Base-by-base conservation (phyloP, 1,284 basidiomycete genomes). In the Leccinum pachyderme region DNA sequence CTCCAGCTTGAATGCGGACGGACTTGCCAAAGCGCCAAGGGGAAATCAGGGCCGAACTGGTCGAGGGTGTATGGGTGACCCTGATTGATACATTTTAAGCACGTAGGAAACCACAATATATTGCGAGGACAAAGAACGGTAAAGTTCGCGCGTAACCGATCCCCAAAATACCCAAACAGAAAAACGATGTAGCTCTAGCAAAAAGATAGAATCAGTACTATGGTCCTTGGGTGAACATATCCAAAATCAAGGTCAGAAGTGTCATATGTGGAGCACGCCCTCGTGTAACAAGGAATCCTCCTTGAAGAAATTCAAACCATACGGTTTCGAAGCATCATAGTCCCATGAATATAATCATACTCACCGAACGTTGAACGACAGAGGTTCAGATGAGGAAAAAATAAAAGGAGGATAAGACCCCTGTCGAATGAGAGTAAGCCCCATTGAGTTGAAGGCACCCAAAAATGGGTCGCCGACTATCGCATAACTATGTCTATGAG, bases 401-500 rank as follows among this genome's bases (percentile, higher is more conserved):
- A 28, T 57, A 69, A 73, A 74, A 54, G 80, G 83, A 83, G 81
- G 79, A 71, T 27, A 58, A 62, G 59, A 54, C 65, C 65, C 69
- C 73, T 78, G 82, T 79, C 82, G 81, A 76, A 75, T 72, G 81
- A 87, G 86, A 90, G 86, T 90, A 85, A 91, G 88, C 88, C 88
- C 89, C 88, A 89, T 91, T 90, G 81, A 78, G 88, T 89, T 89
- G 77, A 81, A 72, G 77, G 79, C 72, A 45, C 49, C 61, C 55
- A 22, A 57, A 39, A 53, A 45, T 61, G 55, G 56, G 60, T 65
- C 59, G 72, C 75, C 76, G 61, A 80, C 84, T 84, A 89, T 84
- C 88, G 87, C 82, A 91, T 91, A 82, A 89, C 88, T 91, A 68
- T 89, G 73, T 78, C 83, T 84, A 91, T 87, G 88, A 91, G 89